Conservation (phyloP, 305 asterid species). For the Fraxinus angustifolia region DNA sequence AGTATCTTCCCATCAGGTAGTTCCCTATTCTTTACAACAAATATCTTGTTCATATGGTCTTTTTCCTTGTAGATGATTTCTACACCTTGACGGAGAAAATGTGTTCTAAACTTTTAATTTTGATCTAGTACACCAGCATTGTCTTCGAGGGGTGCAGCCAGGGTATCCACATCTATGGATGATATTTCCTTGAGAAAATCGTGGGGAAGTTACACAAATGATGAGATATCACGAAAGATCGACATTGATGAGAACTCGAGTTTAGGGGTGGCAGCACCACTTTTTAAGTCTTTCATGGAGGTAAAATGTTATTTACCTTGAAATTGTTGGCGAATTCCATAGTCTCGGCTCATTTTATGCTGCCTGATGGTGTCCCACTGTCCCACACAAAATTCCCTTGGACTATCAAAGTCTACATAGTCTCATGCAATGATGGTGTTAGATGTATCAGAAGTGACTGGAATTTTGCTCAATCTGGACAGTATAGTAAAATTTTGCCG, state of each 20-base stretch:
- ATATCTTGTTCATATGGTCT: background rate
- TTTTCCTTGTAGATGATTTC: background rate
- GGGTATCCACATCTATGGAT: slow-evolving; percentile 63
- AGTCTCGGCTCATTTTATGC: slow-evolving; percentile 2
- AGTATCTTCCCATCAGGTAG: slow-evolving; percentile 96
- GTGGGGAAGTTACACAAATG: slow-evolving; percentile 66
- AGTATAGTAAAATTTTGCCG: background rate
- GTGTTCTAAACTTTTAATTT: slow-evolving; percentile 19
- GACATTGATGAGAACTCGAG: slow-evolving; percentile 68
- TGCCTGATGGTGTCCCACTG: background rate
- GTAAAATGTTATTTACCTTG: slow-evolving; percentile 32
- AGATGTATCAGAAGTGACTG: background rate
- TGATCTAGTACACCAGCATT: slow-evolving; percentile 85
- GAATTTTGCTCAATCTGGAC: background rate
- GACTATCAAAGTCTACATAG: background rate
- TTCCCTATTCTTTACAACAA: slow-evolving; percentile 21
- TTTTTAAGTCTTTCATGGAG: slow-evolving; percentile 97
- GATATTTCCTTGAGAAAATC: slow-evolving; percentile 77
- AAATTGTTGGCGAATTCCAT: background rate
- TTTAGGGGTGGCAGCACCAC: slow-evolving; percentile 90
- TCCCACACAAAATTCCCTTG: slow-evolving; percentile 2
- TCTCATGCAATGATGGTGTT: background rate
- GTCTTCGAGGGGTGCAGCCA: slow-evolving; percentile 59
- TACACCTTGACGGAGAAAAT: slow-evolving; percentile 17
- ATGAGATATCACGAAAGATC: slow-evolving; percentile 62